Conservation (phyloP, 1,284 basidiomycete species). For the Kalmanozyma brasiliensis region DNA sequence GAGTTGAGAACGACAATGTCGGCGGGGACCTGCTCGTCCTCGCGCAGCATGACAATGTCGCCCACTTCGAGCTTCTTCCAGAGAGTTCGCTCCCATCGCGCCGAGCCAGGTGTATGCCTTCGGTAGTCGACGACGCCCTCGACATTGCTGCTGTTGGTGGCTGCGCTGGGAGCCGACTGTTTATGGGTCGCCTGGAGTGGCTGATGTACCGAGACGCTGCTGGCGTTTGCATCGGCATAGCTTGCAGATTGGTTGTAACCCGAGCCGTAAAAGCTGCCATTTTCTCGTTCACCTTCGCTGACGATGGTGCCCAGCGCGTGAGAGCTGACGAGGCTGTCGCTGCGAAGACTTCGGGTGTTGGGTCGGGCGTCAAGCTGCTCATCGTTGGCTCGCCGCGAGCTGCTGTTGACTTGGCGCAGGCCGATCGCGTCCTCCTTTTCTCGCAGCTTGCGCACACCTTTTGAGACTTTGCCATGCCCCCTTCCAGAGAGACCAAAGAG, state of each 20-base stretch:
- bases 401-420: slow-evolving; percentile 49
- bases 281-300: slow-evolving; percentile 57
- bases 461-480: slow-evolving; percentile 73
- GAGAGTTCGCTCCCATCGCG: slow-evolving; percentile 90
- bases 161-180: slow-evolving; percentile 12
- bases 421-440: slow-evolving; percentile 77
- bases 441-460: slow-evolving; percentile 84
- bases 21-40: slow-evolving; percentile 95
- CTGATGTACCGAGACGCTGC: slow-evolving; percentile 31
- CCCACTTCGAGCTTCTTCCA: slow-evolving; percentile 99
- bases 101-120: slow-evolving; percentile 76
- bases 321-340: slow-evolving; percentile 50
- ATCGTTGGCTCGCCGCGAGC: slow-evolving; percentile 71
- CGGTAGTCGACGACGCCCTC: slow-evolving; percentile 75
- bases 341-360: slow-evolving; percentile 30
- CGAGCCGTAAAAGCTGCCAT: slow-evolving; percentile 21
- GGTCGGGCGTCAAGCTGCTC: slow-evolving; percentile 23
- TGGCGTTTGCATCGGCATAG: slow-evolving; percentile 22
- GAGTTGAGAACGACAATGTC: slow-evolving; percentile 88
- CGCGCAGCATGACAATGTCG: slow-evolving; percentile 88
- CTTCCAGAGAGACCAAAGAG: slow-evolving; percentile 74
- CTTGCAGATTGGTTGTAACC: slow-evolving; percentile 25
- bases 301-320: slow-evolving; percentile 54
- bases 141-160: slow-evolving; percentile 13
- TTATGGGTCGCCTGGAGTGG: slow-evolving; percentile 25